Evolutionary conservation across 1,284 basidiomycete genomes (phyloP).

Genomic region (Macrocystidia cucumis): DNA sequence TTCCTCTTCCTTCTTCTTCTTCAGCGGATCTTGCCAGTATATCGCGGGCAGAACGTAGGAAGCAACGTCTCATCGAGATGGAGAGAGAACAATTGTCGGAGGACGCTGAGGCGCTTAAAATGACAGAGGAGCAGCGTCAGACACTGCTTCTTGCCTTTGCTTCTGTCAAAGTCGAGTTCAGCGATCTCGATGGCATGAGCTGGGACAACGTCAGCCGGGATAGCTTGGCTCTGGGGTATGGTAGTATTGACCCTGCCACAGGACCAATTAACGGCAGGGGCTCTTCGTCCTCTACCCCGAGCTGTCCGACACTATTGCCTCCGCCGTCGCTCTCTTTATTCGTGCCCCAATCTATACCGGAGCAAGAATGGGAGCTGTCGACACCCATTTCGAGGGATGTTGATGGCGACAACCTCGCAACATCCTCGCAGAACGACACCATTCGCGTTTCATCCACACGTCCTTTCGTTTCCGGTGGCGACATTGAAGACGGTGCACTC

Average conservation of each 20-base stretch:
- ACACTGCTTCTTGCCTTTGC: conserved; percentile 16
- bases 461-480: conserved; percentile 2
- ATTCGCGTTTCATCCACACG: conserved; percentile 23
- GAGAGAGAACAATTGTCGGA: conserved; percentile 36
- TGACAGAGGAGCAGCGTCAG: conserved; percentile 32
- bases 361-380: neutral
- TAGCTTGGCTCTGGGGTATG: no score
- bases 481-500: neutral
- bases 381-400: neutral
- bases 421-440: conserved; percentile 26
- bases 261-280: neutral
- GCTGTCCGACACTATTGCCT: neutral
- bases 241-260: no score
- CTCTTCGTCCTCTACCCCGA: neutral
- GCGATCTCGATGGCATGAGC: conserved; percentile 18
- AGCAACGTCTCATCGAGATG: conserved; percentile 28
- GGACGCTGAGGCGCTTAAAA: conserved; percentile 38
- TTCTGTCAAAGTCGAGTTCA: conserved; percentile 21
- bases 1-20: conserved; percentile 12
- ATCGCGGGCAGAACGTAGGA: conserved; percentile 21
- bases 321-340: neutral
- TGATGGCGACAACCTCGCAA: conserved; percentile 21
- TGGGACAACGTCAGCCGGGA: conserved; percentile 11
- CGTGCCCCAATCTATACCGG: neutral
- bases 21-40: conserved; percentile 14